Percentiles rank a stretch among this genome's conserved stretches.
Evolutionary conservation across 2,329 filamentous ascomycete genomes (phyloP).

Genomic region (Sporothrix luriei): DNA sequence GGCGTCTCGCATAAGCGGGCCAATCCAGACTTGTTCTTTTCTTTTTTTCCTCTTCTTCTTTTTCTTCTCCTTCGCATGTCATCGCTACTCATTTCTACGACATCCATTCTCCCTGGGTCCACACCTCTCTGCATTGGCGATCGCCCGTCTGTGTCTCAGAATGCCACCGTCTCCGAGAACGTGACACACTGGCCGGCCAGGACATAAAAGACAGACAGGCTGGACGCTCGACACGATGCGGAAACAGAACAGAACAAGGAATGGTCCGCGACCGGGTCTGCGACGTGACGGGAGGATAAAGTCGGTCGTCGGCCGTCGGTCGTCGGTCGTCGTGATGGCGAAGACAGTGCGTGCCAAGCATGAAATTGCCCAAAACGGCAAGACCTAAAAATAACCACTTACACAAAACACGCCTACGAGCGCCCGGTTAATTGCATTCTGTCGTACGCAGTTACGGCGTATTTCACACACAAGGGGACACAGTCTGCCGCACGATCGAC

Average conservation of each 20-base stretch:
- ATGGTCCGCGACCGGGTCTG: slow-evolving; percentile 18
- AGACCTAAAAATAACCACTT: slow-evolving; percentile 18
- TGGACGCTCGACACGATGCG: background rate
- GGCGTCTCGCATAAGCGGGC: slow-evolving; percentile 12
- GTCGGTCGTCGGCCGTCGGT: too few species aligned
- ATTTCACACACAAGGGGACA: background rate
- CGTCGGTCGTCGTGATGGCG: background rate
- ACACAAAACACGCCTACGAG: too few species aligned
- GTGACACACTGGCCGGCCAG: background rate
- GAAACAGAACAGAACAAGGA: slow-evolving; percentile 1
- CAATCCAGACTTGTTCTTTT: background rate
- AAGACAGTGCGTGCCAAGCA: background rate
- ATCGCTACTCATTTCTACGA: background rate
- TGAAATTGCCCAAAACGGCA: slow-evolving; percentile 1
- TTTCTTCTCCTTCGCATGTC: background rate
- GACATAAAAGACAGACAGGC: background rate
- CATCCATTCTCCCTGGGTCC: too few species aligned
- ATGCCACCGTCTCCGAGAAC: background rate
- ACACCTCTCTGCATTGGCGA: background rate
- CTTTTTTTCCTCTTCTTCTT: background rate
- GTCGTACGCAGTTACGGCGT: too few species aligned
- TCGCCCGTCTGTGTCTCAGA: slow-evolving; percentile 21
- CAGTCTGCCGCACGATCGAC: background rate
- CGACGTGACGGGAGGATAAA: background rate
- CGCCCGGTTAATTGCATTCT: too few species aligned